Conservation (phyloP, 305 asterid species). For the Plantago coronopus region DNA sequence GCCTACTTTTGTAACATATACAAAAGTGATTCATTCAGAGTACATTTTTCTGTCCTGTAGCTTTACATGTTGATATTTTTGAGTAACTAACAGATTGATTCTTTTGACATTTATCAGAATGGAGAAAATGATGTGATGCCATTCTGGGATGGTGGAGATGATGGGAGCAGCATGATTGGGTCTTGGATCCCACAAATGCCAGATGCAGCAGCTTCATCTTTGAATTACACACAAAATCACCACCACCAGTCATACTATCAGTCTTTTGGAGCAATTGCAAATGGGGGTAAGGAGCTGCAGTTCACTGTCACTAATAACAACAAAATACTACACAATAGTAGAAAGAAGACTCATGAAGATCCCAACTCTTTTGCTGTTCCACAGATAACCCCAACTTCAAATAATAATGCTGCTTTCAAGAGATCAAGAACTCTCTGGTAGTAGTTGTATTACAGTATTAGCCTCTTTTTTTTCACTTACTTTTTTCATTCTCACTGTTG, state of each 20-base stretch:
- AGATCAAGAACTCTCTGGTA: constrained; percentile 44
- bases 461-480: neutral
- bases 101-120: constrained; percentile 31
- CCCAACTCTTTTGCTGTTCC: constrained; percentile 61
- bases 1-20: too few relatives aligned
- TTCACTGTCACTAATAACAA: constrained; percentile 14
- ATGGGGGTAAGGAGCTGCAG: constrained; percentile 35
- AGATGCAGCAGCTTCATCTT: neutral
- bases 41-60: too few relatives aligned
- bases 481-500: too few relatives aligned
- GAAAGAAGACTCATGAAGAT: constrained; percentile 50
- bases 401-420: constrained; percentile 27
- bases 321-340: constrained; percentile 29
- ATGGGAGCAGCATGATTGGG: constrained; percentile 35
- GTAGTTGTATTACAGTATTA: constrained; percentile 20
- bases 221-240: constrained; percentile 35
- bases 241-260: constrained; percentile 36
- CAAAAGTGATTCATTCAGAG: too few relatives aligned
- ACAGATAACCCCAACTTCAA: constrained; percentile 45
- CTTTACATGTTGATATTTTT: neutral
- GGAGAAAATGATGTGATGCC: constrained; percentile 42
- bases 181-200: constrained; percentile 69
- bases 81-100: neutral
- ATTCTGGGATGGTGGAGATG: constrained; percentile 43
- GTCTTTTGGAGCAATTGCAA: constrained; percentile 39